phyloP scores from a whole-genome alignment of 805 yeast genomes.

The Myxozyma neotropica region DNA sequence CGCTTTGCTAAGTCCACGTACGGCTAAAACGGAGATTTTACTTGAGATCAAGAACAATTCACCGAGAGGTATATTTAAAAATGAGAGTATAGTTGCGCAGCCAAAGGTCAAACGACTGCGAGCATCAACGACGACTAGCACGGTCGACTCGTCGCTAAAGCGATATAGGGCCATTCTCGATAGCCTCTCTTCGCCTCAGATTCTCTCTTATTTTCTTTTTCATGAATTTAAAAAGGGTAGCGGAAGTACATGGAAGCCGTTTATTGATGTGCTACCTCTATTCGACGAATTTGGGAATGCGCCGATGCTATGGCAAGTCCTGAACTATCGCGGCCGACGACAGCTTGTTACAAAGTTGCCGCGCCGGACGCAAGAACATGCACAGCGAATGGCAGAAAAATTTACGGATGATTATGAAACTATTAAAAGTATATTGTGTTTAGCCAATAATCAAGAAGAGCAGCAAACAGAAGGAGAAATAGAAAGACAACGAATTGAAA shows the following conservation, averaged over 20 bases:
- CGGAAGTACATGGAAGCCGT: slow-evolving; percentile 60
- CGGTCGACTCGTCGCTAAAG: not conserved
- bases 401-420: slow-evolving; percentile 52
- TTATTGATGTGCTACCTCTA: slow-evolving; percentile 64
- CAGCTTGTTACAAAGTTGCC: not conserved
- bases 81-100: not conserved
- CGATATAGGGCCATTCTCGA: not conserved
- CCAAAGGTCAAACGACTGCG: not conserved
- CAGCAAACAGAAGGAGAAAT: slow-evolving; percentile 44
- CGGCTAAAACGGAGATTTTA: slow-evolving; percentile 13
- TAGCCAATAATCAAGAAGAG: not conserved
- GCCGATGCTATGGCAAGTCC: slow-evolving; percentile 63
- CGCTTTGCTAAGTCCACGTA: slow-evolving; percentile 54
- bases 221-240: slow-evolving; percentile 44
- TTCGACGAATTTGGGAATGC: slow-evolving; percentile 54
- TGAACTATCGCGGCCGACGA: slow-evolving; percentile 3
- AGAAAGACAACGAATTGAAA: slow-evolving; percentile 48
- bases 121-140: not conserved
- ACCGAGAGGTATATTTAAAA: not conserved
- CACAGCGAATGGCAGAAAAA: slow-evolving; percentile 20
- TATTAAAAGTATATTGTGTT: slow-evolving; percentile 35
- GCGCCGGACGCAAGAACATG: slow-evolving; percentile 12
- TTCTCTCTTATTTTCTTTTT: slow-evolving; percentile 34
- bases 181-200: slow-evolving; percentile 35
- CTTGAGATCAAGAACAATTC: not conserved